Percentiles rank a stretch among this genome's conserved stretches.
Conservation (phyloP, 441 rosid species). For the Isatis lusitanica region DNA sequence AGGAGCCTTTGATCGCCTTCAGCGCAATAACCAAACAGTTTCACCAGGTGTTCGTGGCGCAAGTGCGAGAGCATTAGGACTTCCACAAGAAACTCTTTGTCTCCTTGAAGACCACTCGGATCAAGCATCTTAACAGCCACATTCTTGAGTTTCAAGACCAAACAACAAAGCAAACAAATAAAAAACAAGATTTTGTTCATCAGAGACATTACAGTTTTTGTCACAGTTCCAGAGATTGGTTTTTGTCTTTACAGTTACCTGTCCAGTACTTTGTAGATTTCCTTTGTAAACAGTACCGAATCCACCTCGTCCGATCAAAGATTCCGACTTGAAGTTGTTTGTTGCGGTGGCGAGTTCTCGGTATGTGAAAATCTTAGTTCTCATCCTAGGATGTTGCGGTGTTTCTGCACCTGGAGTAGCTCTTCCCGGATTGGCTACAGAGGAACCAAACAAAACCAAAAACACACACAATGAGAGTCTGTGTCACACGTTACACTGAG, state of each 20-base stretch:
- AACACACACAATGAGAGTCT: background rate
- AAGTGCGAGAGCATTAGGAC: constrained; percentile 64
- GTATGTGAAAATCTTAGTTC: constrained; percentile 40
- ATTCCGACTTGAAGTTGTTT: constrained; percentile 40
- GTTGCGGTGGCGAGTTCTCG: constrained; percentile 54
- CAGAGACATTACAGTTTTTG: background rate
- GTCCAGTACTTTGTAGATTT: constrained; percentile 30
- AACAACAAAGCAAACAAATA: background rate
- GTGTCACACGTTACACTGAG: background rate
- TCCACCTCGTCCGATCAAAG: constrained; percentile 64
- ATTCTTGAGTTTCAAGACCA: constrained; percentile 32
- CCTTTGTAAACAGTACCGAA: constrained; percentile 61
- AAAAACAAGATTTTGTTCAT: background rate
- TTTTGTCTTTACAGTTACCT: constrained; percentile 32
- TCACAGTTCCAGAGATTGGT: background rate
- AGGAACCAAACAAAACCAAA: background rate
- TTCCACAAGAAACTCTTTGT: constrained; percentile 64
- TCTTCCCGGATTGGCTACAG: constrained; percentile 26
- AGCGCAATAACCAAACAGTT: constrained; percentile 56
- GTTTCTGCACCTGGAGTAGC: constrained; percentile 19
- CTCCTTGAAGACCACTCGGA: constrained; percentile 53
- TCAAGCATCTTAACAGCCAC: constrained; percentile 63
- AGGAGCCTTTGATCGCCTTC: constrained; percentile 59
- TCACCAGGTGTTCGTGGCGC: constrained; percentile 55
- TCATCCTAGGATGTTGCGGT: background rate